phyloP scores from a whole-genome alignment of 148 eudicot genomes.

The Diospyros kaki region DNA sequence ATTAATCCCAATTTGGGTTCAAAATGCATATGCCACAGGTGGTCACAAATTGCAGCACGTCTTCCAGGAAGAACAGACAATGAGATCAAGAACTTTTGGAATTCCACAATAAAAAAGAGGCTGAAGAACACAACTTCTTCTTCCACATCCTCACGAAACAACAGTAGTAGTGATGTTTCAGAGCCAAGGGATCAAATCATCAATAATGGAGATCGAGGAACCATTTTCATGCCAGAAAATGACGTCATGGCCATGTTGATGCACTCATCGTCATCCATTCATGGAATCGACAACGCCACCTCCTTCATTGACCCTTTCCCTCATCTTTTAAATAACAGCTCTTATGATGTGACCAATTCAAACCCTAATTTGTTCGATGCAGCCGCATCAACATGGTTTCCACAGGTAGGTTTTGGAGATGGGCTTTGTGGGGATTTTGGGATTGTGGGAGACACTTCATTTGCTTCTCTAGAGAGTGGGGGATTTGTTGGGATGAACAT shows the following conservation, averaged over 20 bases:
- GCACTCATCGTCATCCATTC: constrained; percentile 33
- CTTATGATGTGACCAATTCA: neutral
- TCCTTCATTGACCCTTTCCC: constrained; percentile 29
- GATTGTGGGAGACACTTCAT: constrained; percentile 27
- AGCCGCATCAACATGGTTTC: neutral
- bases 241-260: constrained; percentile 25
- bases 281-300: constrained; percentile 7
- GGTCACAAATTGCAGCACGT: constrained; percentile 81
- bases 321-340: constrained; percentile 14
- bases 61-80: constrained; percentile 79
- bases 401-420: constrained; percentile 16
- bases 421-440: constrained; percentile 24
- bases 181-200: constrained; percentile 10
- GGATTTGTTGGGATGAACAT: neutral
- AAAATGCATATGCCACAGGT: constrained; percentile 23
- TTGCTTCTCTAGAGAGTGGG: constrained; percentile 29
- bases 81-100: constrained; percentile 77
- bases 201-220: neutral
- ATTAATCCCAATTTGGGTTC: neutral
- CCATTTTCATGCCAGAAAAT: constrained; percentile 25
- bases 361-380: neutral
- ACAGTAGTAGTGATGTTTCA: constrained; percentile 18
- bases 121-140: constrained; percentile 21
- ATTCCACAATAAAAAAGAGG: constrained; percentile 62
- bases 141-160: constrained; percentile 27